Percentiles rank a stretch among this genome's conserved stretches.
Evolutionary conservation across 176 grass and related monocot genomes (phyloP).

Genomic region (Cocos nucifera): DNA sequence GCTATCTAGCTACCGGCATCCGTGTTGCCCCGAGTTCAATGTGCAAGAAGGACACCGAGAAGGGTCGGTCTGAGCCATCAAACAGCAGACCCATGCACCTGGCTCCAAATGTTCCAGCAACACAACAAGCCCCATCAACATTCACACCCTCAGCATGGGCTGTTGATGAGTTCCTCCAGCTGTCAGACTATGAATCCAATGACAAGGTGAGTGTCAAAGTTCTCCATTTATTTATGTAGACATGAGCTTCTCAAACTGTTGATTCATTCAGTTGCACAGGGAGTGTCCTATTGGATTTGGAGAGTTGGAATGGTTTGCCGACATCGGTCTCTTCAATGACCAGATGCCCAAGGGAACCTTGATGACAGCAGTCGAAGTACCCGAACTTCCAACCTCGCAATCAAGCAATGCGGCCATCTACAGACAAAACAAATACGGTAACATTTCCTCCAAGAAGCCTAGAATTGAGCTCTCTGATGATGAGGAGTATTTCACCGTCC

Average conservation of each 20-base stretch:
- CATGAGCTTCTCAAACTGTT: neutral
- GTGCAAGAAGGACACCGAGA: constrained; percentile 18
- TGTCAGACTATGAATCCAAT: constrained; percentile 63
- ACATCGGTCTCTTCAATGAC: constrained; percentile 60
- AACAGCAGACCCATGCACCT: constrained; percentile 19
- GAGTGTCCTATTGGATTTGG: constrained; percentile 51
- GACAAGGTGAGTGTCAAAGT: constrained; percentile 35
- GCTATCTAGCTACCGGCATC: constrained; percentile 90
- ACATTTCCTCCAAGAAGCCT: constrained; percentile 44
- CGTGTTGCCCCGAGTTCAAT: constrained; percentile 48
- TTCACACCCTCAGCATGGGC: constrained; percentile 59
- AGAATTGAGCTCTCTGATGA: constrained; percentile 63
- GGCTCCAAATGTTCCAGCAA: constrained; percentile 23
- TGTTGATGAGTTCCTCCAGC: constrained; percentile 77
- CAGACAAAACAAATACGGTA: constrained; percentile 27
- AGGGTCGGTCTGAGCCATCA: constrained; percentile 27
- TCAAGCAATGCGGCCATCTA: constrained; percentile 30
- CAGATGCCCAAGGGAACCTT: constrained; percentile 34
- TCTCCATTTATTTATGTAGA: no score
- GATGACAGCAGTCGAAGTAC: constrained; percentile 43
- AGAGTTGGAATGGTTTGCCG: constrained; percentile 77
- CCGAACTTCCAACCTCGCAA: constrained; percentile 48
- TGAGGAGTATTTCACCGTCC: constrained; percentile 75
- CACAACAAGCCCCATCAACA: constrained; percentile 35
- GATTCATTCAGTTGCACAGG: constrained; percentile 39